Evolutionary conservation across 495 filamentous ascomycete genomes (phyloP).

Genomic region (Darksidea phi): DNA sequence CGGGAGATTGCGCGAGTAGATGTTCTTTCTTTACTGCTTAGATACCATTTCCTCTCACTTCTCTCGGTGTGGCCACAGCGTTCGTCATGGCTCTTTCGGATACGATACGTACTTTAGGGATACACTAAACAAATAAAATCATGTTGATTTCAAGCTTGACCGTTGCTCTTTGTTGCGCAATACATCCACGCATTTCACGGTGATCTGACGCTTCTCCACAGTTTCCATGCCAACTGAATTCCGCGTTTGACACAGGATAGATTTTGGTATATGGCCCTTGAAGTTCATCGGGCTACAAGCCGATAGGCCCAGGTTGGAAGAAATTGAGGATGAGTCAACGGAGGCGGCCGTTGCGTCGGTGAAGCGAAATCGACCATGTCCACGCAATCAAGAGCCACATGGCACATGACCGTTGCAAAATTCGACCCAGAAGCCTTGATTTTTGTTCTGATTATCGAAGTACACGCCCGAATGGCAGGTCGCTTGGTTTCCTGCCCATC

Average conservation of each 20-base stretch:
- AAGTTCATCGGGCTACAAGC: too few relatives aligned
- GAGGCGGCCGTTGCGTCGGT: too few relatives aligned
- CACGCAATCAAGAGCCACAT: not conserved
- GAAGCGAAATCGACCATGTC: too few relatives aligned
- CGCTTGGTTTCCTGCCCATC: slow-evolving; percentile 12
- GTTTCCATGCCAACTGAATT: too few relatives aligned
- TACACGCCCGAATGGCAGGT: slow-evolving; percentile 31
- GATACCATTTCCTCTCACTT: not conserved
- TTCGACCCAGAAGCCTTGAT: slow-evolving; percentile 3
- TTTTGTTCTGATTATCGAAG: slow-evolving; percentile 29
- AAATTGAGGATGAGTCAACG: too few relatives aligned
- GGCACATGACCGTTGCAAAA: not conserved
- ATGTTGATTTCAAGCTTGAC: not conserved
- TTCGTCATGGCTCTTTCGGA: not conserved
- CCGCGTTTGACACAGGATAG: too few relatives aligned
- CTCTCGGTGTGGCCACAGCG: not conserved
- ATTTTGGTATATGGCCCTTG: too few relatives aligned
- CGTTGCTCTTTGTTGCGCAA: too few relatives aligned
- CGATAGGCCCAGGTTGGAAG: too few relatives aligned
- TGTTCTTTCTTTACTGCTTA: not conserved
- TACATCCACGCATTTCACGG: too few relatives aligned
- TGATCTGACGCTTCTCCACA: too few relatives aligned
- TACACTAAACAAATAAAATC: not conserved
- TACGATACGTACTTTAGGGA: slow-evolving; percentile 7
- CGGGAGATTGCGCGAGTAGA: not conserved